phyloP scores from a whole-genome alignment of 2,329 filamentous ascomycete species.

The Emericellopsis atlantica region DNA sequence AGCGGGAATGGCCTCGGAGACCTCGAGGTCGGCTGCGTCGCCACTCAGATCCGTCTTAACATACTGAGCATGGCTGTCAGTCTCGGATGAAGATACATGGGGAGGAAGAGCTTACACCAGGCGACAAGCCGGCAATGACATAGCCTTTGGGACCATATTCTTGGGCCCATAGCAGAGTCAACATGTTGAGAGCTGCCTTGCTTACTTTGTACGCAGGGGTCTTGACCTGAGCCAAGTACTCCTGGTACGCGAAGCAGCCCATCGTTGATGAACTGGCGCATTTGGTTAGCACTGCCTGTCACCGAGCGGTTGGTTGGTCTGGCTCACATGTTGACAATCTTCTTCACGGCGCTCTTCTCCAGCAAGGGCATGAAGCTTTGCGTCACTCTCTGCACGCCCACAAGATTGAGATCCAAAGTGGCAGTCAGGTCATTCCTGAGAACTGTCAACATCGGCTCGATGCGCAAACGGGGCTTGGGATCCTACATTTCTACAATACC shows the following conservation, averaged over 20 bases:
- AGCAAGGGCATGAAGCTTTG: slow-evolving; percentile 23
- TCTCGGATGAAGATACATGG: neutral
- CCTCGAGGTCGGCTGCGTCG: slow-evolving; percentile 23
- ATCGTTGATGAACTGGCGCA: slow-evolving; percentile 14
- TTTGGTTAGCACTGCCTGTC: neutral
- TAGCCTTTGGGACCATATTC: slow-evolving; percentile 24
- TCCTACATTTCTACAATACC: neutral
- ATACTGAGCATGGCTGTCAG: slow-evolving; percentile 19
- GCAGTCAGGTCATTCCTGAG: slow-evolving; percentile 2
- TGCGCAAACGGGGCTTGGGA: neutral
- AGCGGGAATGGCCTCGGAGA: slow-evolving; percentile 20
- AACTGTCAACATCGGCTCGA: neutral
- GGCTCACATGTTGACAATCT: slow-evolving; percentile 27
- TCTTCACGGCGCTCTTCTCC: slow-evolving; percentile 22
- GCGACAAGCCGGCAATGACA: slow-evolving; percentile 24
- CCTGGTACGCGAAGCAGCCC: slow-evolving; percentile 22
- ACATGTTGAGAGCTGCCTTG: slow-evolving; percentile 33
- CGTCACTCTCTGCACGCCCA: slow-evolving; percentile 10
- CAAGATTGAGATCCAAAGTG: slow-evolving; percentile 3
- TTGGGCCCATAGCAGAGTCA: slow-evolving; percentile 27
- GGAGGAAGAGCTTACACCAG: slow-evolving; percentile 22
- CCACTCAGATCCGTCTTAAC: slow-evolving; percentile 29
- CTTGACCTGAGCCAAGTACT: slow-evolving; percentile 8
- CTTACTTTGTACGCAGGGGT: slow-evolving; percentile 29
- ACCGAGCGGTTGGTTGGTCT: neutral